A percentile compares a stretch with the other conserved stretches of the same genome.
Conservation (phyloP, 495 filamentous ascomycete species). For the Aspergillus egyptiacus region DNA sequence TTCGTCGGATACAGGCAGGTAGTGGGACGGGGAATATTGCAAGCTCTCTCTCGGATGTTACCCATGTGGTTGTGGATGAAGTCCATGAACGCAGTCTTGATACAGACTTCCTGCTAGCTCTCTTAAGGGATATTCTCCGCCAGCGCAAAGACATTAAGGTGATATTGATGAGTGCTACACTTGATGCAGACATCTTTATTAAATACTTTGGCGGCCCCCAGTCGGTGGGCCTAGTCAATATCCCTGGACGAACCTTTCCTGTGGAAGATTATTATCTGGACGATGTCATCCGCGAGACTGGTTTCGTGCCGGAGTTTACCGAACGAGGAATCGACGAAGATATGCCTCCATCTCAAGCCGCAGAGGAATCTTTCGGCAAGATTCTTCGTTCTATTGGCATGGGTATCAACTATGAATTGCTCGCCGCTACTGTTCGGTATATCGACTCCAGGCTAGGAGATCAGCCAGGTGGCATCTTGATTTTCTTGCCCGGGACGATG, state of each 20-base stretch:
- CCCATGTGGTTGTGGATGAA: constrained; percentile 93
- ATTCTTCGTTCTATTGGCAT: constrained; percentile 71
- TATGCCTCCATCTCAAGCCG: constrained; percentile 29
- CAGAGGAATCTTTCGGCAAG: constrained; percentile 51
- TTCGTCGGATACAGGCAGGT: constrained; percentile 81
- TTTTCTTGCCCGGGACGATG: constrained; percentile 80
- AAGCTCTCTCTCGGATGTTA: constrained; percentile 77
- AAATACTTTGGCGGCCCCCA: constrained; percentile 69
- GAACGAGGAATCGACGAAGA: constrained; percentile 32
- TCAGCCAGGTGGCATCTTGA: constrained; percentile 77
- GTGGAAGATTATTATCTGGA: constrained; percentile 89
- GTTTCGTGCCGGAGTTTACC: constrained; percentile 51
- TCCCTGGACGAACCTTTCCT: constrained; percentile 82
- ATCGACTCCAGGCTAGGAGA: constrained; percentile 71
- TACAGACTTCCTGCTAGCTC: constrained; percentile 86
- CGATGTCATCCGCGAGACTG: constrained; percentile 74
- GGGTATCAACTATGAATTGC: constrained; percentile 87
- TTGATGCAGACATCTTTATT: constrained; percentile 83
- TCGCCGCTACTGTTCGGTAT: constrained; percentile 66
- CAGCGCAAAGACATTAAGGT: constrained; percentile 78
- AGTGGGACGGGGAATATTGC: constrained; percentile 74
- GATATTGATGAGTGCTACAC: constrained; percentile 95
- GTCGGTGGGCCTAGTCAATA: constrained; percentile 72
- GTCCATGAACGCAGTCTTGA: constrained; percentile 95
- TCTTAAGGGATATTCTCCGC: constrained; percentile 77